Conservation (phyloP, 192 early-diverging fungal genomes). For the Coemansia sp. region DNA sequence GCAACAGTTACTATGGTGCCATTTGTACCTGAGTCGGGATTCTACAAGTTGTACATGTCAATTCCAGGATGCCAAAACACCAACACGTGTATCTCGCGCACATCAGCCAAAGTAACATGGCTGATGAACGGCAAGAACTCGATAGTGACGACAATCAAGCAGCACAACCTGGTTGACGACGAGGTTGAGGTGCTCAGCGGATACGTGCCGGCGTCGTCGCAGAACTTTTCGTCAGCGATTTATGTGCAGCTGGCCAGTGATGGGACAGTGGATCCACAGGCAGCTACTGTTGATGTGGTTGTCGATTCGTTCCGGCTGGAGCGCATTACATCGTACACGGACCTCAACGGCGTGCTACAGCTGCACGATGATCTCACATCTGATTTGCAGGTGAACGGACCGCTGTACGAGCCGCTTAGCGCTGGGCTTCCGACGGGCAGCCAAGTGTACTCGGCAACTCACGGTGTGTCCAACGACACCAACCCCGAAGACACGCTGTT, state of each 20-base stretch:
- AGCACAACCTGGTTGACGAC: slow-evolving; percentile 49
- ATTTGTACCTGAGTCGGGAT: slow-evolving; percentile 61
- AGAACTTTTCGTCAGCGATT: slow-evolving; percentile 54
- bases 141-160: slow-evolving; percentile 35
- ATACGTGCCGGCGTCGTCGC: slow-evolving; percentile 52
- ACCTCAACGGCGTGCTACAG: slow-evolving; percentile 49
- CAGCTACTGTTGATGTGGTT: slow-evolving; percentile 36
- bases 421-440: slow-evolving; percentile 38
- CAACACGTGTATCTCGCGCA: slow-evolving; percentile 47
- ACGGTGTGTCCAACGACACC: slow-evolving; percentile 30
- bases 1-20: slow-evolving; percentile 42
- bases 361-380: slow-evolving; percentile 24
- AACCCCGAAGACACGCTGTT: slow-evolving; percentile 40
- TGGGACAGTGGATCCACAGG: slow-evolving; percentile 16
- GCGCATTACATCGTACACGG: slow-evolving; percentile 35
- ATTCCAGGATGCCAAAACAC: slow-evolving; percentile 61
- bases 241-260: slow-evolving; percentile 39
- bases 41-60: slow-evolving; percentile 58
- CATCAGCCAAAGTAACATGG: slow-evolving; percentile 27
- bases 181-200: slow-evolving; percentile 53
- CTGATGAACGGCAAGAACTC: slow-evolving; percentile 21
- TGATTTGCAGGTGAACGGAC: slow-evolving; percentile 13
- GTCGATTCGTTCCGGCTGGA: slow-evolving; percentile 40
- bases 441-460: slow-evolving; percentile 50
- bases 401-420: slow-evolving; percentile 50